Conservation (phyloP, 495 filamentous ascomycete species). For the Xylaria intraflava region DNA sequence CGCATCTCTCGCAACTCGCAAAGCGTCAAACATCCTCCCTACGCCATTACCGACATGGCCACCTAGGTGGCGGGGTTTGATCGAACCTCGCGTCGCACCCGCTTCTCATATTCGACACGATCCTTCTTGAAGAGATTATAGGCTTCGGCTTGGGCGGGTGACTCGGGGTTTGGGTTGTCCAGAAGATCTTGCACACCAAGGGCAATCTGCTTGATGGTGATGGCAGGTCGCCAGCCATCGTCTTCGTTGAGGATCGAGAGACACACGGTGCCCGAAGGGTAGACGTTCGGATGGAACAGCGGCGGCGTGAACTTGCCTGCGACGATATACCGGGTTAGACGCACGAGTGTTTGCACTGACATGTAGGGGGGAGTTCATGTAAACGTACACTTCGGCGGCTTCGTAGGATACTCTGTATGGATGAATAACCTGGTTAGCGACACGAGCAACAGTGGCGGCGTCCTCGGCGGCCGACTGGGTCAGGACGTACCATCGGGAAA, state of each 20-base stretch:
- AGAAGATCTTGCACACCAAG: conserved; percentile 93
- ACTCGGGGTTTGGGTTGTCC: conserved; percentile 94
- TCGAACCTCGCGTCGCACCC: conserved; percentile 76
- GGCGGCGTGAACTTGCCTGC: conserved; percentile 94
- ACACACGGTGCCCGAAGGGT: conserved; percentile 96
- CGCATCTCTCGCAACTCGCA: conserved; percentile 9
- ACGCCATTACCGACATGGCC: neutral
- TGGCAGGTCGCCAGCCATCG: conserved; percentile 96
- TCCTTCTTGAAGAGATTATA: conserved; percentile 98
- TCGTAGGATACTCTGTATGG: conserved; percentile 86
- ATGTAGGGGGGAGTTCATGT: neutral
- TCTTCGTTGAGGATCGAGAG: conserved; percentile 98
- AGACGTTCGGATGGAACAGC: conserved; percentile 98
- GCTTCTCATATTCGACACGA: conserved; percentile 74
- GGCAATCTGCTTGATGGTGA: conserved; percentile 95
- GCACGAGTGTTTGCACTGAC: conserved; percentile 7
- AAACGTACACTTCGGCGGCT: conserved; percentile 89
- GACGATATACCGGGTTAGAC: conserved; percentile 19
- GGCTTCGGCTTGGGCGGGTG: conserved; percentile 92
- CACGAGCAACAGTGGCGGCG: conserved; percentile 8
- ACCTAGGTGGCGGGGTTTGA: conserved; percentile 72
- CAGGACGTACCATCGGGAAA: conserved; percentile 86
- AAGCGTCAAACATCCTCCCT: conserved; percentile 1
- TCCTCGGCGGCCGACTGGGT: neutral
- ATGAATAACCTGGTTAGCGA: conserved; percentile 16